phyloP scores from a whole-genome alignment of 257 asterid species.

The Fraxinus pennsylvanica region DNA sequence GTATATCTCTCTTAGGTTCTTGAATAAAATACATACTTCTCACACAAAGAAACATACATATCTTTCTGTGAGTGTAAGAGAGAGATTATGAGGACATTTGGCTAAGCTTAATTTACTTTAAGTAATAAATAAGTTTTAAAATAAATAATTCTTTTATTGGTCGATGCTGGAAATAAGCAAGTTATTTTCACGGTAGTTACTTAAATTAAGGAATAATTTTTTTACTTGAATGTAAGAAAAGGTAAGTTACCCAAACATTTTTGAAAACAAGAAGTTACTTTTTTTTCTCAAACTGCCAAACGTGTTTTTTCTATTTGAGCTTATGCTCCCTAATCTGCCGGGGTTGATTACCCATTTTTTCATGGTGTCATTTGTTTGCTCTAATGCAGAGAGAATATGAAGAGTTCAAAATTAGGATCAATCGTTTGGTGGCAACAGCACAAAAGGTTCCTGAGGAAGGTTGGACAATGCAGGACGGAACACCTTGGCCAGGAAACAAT shows the following conservation, averaged over 20 bases:
- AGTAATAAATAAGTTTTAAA: neutral
- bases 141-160: neutral
- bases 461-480: slow-evolving; percentile 96
- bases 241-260: neutral
- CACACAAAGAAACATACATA: neutral
- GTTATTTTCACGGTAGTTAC: neutral
- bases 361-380: slow-evolving; percentile 21
- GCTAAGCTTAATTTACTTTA: neutral
- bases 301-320: neutral
- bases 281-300: neutral
- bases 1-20: neutral
- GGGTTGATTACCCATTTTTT: neutral
- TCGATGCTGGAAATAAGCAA: neutral
- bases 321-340: neutral
- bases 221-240: neutral
- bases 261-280: neutral
- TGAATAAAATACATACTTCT: neutral
- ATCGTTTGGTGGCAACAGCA: slow-evolving; percentile 68
- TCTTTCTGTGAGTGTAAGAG: neutral
- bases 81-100: neutral
- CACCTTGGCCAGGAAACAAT: slow-evolving; percentile 93
- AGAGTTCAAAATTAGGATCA: slow-evolving; percentile 82
- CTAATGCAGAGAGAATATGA: slow-evolving; percentile 78
- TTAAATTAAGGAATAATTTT: neutral
- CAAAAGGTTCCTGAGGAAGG: slow-evolving; percentile 96